Evolutionary conservation across 2,329 filamentous ascomycete genomes (phyloP).

Genomic region (Aspergillus awamori): DNA sequence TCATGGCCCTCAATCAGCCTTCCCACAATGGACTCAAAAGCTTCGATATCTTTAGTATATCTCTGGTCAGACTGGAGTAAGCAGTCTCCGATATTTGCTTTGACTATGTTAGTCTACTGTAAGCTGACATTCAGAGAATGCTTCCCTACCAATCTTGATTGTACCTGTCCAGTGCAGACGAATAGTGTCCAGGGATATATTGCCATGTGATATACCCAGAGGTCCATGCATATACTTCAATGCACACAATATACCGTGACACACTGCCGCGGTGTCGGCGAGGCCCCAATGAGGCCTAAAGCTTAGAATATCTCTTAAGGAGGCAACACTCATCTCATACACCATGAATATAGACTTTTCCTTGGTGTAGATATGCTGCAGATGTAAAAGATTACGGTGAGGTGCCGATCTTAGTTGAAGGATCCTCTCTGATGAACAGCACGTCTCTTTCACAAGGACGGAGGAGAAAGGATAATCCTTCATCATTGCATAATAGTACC

Average conservation of each 20-base stretch:
- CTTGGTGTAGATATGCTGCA: not conserved
- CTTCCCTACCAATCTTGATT: not conserved
- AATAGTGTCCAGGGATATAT: not conserved
- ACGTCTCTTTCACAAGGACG: not conserved
- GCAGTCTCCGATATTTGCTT: not conserved
- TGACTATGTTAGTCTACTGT: not conserved
- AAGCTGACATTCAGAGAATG: not conserved
- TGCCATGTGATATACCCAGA: not conserved
- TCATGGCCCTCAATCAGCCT: not conserved
- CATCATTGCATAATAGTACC: not conserved
- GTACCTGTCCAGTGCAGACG: not conserved
- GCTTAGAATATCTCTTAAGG: not conserved
- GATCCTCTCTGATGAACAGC: not conserved
- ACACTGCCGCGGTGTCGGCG: not conserved
- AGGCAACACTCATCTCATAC: not conserved
- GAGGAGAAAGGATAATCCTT: not conserved
- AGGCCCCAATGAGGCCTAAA: not conserved
- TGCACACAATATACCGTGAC: not conserved
- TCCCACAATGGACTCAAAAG: not conserved
- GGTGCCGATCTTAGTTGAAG: not conserved
- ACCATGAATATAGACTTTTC: not conserved
- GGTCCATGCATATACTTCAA: not conserved
- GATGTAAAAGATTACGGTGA: not conserved
- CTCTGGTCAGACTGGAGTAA: not conserved
- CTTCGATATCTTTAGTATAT: not conserved